Base-by-base conservation (phyloP, 371 early-diverging fungal genomes). In the Mucor plumbeus region DNA sequence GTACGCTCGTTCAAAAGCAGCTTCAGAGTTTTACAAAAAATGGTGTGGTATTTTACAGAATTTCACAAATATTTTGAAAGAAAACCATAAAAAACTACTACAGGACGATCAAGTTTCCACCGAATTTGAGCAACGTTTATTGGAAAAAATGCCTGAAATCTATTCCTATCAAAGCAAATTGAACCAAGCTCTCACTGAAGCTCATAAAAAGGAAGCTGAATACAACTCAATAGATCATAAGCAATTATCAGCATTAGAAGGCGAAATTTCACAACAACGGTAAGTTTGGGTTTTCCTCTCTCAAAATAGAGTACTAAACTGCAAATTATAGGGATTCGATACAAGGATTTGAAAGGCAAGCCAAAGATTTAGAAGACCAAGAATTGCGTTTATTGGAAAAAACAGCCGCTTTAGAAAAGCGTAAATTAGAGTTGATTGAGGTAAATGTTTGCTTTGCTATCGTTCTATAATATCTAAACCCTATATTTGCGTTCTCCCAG, bases 241-340 rank as follows among this genome's bases (percentile, higher is more conserved):
- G 5, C 36, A 19, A 26, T 15, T 62, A 38, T 14, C 17, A 13
- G 35, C 33, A 14, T 38, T 62, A 9, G 17, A 48, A 15, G 3
- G 17, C 13, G 64, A 64, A 36, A 64, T 64, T 19, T 34, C 56
- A 38, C 34, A 36, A 7, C 64, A 57, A 57, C 17, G 19, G 38
- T 56, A 57, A 43, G 40, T 17, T 5, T 40, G 31, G 41, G 0
- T 1, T 9, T 10, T 13, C n/a, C 13, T 8, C 39, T n/a, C 0
- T 14, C 4, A 21, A 53, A 4, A 31, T 13, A 21, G 4, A 19
- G 14, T 26, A 13, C 26, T 39, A 21, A 59, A 13, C 8, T 5
- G 17, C 9, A 35, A 7, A 10, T 3, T 1, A 8, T 39, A 63
- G 63, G 8, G 3, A 36, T 54, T 43, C 57, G 5, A 57, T 57